Base-by-base conservation (phyloP, 208 protist genomes). In the Tritrichomonas foetus region DNA sequence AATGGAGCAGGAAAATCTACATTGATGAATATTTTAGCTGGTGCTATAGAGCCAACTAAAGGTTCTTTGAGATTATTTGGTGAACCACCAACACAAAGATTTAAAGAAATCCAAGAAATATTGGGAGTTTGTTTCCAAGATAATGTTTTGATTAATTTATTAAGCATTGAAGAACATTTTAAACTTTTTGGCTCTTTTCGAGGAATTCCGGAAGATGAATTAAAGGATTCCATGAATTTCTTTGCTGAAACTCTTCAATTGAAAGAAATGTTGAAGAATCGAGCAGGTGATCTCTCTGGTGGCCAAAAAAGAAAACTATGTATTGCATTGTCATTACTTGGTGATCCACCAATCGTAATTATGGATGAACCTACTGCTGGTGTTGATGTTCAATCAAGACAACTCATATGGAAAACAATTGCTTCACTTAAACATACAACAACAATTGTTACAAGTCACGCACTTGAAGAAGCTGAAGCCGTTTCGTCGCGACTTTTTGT, bases 311-410 rank as follows among this genome's bases (percentile, higher is more conserved):
- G 82, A 33, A 93, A 93, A 66, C 82, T 93, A n/a, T 69, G 82
- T 33, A 66, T 93, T 66, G 82, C 50, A n/a, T n/a, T 93, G 5
- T 13, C 50, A 41, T 25, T 93, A 14, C 13, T 93, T 5, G 82
- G 82, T 64, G 66, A 93, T 66, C 82, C 82, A 47, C 82, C 82
- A 66, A 93, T 93, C n/a, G n/a, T n/a, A n/a, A n/a, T n/a, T n/a
- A n/a, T n/a, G n/a, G n/a, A n/a, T n/a, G n/a, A n/a, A n/a, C n/a
- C n/a, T n/a, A n/a, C n/a, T n/a, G n/a, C n/a, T n/a, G n/a, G n/a
- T n/a, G n/a, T n/a, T n/a, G n/a, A 93, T 93, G 50, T 66, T 5
- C 50, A 69, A 93, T 22, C 82, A 30, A 33, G 82, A 44, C 47
- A 66, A 57, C n/a, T 57, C 14, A 69, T 93, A 13, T 93, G 82